Percentiles rank a stretch among this genome's conserved stretches.
Conservation (phyloP, 768 basidiomycete species). For the Pleurotus citrinopileatus region DNA sequence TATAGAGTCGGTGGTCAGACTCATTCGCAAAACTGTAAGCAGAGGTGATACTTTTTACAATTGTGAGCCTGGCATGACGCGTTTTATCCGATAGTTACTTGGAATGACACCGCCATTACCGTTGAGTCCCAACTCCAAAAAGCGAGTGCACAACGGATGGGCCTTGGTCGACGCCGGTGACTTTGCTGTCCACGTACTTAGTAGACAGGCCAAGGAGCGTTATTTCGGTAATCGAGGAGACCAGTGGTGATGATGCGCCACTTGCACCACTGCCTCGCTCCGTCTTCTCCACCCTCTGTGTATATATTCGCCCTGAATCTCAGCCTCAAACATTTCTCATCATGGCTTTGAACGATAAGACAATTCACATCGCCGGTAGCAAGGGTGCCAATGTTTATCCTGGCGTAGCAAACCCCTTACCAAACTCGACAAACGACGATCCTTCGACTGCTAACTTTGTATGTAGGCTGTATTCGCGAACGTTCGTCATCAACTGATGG, state of each 20-base stretch:
- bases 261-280: no score
- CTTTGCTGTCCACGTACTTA: conserved; percentile 78
- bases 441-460: no score
- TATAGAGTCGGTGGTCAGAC: conserved; percentile 70
- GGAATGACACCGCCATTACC: conserved; percentile 53
- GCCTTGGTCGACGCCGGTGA: conserved; percentile 80
- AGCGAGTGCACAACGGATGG: conserved; percentile 68
- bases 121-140: conserved; percentile 63
- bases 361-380: no score
- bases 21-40: conserved; percentile 68
- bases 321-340: no score
- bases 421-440: no score
- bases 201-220: conserved; percentile 60
- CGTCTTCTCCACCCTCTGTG: no score
- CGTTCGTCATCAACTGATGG: no score
- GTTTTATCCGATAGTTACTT: conserved; percentile 45
- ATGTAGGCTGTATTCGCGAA: no score
- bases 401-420: no score
- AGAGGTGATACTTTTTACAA: conserved; percentile 25
- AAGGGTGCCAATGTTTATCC: no score
- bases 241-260: neutral
- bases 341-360: no score
- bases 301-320: no score
- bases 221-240: conserved; percentile 50
- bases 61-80: neutral